phyloP scores from a whole-genome alignment of 495 filamentous ascomycete species.

The Podospora didyma region DNA sequence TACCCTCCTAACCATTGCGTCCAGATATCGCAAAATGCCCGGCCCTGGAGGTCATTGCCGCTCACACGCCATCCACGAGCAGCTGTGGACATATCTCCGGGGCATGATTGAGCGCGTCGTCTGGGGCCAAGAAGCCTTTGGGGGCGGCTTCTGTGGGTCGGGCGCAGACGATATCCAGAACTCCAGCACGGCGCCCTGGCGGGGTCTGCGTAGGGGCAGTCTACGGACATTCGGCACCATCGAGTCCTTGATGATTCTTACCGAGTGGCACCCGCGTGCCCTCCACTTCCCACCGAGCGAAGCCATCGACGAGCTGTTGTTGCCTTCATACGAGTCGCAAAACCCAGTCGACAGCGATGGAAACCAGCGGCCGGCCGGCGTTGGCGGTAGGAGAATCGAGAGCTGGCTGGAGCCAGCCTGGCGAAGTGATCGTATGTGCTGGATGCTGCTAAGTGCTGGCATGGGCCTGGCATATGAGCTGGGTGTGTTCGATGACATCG shows the following conservation, averaged over 20 bases:
- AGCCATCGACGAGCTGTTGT: constrained; percentile 56
- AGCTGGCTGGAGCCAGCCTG: constrained; percentile 96
- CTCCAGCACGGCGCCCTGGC: constrained; percentile 56
- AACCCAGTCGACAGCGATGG: constrained; percentile 47
- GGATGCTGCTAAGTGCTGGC: constrained; percentile 93
- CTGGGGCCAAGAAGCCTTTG: constrained; percentile 94
- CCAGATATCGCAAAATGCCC: constrained; percentile 73
- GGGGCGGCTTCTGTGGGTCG: constrained; percentile 78
- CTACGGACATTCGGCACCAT: constrained; percentile 88
- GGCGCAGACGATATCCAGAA: constrained; percentile 63
- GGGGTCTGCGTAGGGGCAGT: constrained; percentile 63
- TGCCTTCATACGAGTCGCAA: constrained; percentile 44
- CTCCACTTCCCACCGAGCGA: constrained; percentile 93
- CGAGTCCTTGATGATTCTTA: constrained; percentile 87
- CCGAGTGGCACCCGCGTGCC: constrained; percentile 94
- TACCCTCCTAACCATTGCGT: constrained; percentile 85
- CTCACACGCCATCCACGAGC: constrained; percentile 87
- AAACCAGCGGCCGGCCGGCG: constrained; percentile 39
- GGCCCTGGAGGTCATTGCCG: constrained; percentile 80
- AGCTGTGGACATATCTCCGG: constrained; percentile 91
- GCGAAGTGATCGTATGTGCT: constrained; percentile 95
- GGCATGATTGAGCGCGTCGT: constrained; percentile 92
- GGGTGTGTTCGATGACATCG: constrained; percentile 87
- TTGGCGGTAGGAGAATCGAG: constrained; percentile 71
- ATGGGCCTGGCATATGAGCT: constrained; percentile 88